Conservation (phyloP, 2,329 filamentous ascomycete species). For the Verticillium albo-atrum region DNA sequence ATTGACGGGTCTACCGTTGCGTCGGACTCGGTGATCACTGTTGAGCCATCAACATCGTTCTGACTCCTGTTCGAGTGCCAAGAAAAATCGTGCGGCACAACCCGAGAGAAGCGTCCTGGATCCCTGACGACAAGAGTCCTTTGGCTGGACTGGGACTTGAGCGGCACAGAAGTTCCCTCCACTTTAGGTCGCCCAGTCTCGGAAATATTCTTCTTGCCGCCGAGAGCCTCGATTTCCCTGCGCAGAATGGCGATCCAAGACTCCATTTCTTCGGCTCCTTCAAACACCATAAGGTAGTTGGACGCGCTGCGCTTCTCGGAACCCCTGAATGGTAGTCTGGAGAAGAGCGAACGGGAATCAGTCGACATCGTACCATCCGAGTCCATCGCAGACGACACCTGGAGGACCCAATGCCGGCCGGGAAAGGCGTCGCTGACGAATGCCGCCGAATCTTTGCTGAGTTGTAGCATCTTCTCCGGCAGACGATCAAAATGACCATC, state of each 20-base stretch:
- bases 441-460: slow-evolving; percentile 71
- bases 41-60: slow-evolving; percentile 18
- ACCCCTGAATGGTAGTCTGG: slow-evolving; percentile 57
- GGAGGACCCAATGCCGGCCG: slow-evolving; percentile 75
- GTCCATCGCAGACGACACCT: slow-evolving; percentile 64
- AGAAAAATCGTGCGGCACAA: slow-evolving; percentile 29
- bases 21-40: slow-evolving; percentile 17
- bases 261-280: slow-evolving; percentile 70
- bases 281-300: slow-evolving; percentile 69
- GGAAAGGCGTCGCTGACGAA: slow-evolving; percentile 78
- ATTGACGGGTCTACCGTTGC: slow-evolving; percentile 34
- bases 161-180: slow-evolving; percentile 27
- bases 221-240: slow-evolving; percentile 64
- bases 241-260: slow-evolving; percentile 67
- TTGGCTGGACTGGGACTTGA: slow-evolving; percentile 37
- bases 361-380: slow-evolving; percentile 45
- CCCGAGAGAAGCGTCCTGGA: slow-evolving; percentile 38
- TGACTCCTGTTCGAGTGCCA: slow-evolving; percentile 18
- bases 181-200: slow-evolving; percentile 52
- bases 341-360: slow-evolving; percentile 58
- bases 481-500: slow-evolving; percentile 66
- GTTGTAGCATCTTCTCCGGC: slow-evolving; percentile 68
- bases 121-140: slow-evolving; percentile 44
- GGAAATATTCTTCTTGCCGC: slow-evolving; percentile 59
- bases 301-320: slow-evolving; percentile 52